Base-by-base conservation (phyloP, 768 basidiomycete genomes). In the Serendipita sp. region DNA sequence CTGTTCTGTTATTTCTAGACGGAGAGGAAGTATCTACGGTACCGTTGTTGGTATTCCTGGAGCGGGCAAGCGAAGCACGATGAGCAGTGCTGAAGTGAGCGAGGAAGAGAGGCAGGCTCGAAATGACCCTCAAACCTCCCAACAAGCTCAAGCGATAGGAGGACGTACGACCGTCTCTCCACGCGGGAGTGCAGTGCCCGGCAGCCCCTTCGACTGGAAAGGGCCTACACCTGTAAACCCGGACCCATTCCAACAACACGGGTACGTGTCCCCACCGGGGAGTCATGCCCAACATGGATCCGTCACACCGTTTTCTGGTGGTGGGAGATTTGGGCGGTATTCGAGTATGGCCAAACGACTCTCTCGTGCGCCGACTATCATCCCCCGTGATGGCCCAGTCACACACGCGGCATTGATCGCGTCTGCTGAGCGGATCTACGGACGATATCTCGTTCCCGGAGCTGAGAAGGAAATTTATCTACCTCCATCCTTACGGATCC, bases 381-480 rank as follows among this genome's bases (percentile, higher is more conserved):
- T 98, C 70, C 88, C 90, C 38, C 86, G 95, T 67, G 88, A 89
- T 64, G 77, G 87, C 50, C 90, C 95, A 24, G 96, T 99, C 73
- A 84, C 85, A 28, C 89, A 92, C 60, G 76, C 84, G 68, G 90
- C 97, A 73, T 81, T 98, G 68, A 82, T 97, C 67, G 87, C 86
- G 5, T 90, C 89, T 31, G 96, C 95, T 9, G 96, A 98, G 70
- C 90, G 93, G 69, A 97, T 99, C 68, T 98, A 85, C 77, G 86
- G 86, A 71, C 86, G 93, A 61, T 98, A 98, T 75, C 85, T 99
- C 64, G 83, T 88, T 65, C 83, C 86, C 16, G 82, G 83, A 13
- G 89, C 93, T 71, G 94, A 92, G 73, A 95, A 97, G 72, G 95
- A 98, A 76, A 94, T 99, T 58, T 98, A 98, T 72, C 85, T 99